A percentile compares a stretch with the other conserved stretches of the same genome.
Evolutionary conservation across 2,329 filamentous ascomycete species (phyloP).

Genomic region (Lomentospora prolificans): DNA sequence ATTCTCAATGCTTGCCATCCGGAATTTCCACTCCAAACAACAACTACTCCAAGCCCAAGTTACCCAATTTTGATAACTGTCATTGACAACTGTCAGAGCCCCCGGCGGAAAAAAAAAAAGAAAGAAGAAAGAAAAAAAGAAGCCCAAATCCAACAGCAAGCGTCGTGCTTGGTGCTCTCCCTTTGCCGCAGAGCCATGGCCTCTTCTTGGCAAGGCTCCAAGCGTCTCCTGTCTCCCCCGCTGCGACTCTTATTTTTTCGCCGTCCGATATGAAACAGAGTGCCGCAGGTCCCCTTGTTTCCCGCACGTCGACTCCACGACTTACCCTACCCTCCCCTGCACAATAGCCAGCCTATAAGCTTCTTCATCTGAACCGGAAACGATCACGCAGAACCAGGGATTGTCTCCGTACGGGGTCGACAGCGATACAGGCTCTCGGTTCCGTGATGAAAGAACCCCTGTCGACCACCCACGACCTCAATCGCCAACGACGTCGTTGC

Average conservation of each 20-base stretch:
- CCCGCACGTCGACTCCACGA: background rate
- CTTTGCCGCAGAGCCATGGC: background rate
- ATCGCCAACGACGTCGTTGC: too few relatives aligned
- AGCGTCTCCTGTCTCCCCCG: background rate
- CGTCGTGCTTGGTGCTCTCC: too few relatives aligned
- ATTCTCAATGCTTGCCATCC: too few relatives aligned
- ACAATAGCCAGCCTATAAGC: background rate
- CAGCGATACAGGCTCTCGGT: background rate
- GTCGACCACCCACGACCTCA: too few relatives aligned
- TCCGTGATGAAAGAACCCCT: background rate
- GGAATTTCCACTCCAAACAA: too few relatives aligned
- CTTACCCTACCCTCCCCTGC: too few relatives aligned
- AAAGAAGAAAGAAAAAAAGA: too few relatives aligned
- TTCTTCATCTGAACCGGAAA: background rate
- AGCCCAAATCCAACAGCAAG: too few relatives aligned
- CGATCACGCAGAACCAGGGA: background rate
- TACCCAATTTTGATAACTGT: too few relatives aligned
- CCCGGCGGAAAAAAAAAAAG: too few relatives aligned
- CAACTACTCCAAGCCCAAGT: too few relatives aligned
- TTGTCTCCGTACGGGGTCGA: background rate
- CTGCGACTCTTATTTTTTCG: background rate
- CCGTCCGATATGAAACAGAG: background rate
- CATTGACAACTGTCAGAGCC: too few relatives aligned
- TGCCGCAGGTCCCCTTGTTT: background rate
- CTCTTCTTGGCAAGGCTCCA: background rate